Percentiles rank a stretch among this genome's conserved stretches.
Evolutionary conservation across 139 green algal genomes (phyloP).

Genomic region (Diplosphaera chodatii): DNA sequence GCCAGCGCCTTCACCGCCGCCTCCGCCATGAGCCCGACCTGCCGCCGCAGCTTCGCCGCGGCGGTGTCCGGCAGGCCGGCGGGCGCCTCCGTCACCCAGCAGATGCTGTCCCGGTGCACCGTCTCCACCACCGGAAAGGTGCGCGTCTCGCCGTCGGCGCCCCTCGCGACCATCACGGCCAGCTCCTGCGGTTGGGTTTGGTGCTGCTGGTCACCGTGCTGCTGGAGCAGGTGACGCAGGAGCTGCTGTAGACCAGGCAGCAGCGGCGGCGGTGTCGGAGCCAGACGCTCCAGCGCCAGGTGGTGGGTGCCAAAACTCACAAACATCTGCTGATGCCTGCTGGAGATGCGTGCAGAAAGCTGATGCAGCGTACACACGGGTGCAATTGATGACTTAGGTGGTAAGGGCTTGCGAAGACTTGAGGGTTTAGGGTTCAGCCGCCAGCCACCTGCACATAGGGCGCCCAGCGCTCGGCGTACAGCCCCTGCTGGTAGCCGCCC

Average conservation of each 20-base stretch:
- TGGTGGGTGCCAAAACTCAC: too few species aligned
- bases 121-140: conserved; percentile 92
- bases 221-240: too few species aligned
- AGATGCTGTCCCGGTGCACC: conserved; percentile 91
- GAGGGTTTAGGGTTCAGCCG: too few species aligned
- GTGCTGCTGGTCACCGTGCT: too few species aligned
- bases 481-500: conserved; percentile 64
- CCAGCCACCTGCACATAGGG: conserved; percentile 65
- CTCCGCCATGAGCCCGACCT: conserved; percentile 67
- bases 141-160: conserved; percentile 34
- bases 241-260: too few species aligned
- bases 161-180: conserved; percentile 66
- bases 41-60: conserved; percentile 32
- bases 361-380: too few species aligned
- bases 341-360: too few species aligned
- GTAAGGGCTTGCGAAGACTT: too few species aligned
- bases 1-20: conserved; percentile 63
- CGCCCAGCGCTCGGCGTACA: conserved; percentile 95
- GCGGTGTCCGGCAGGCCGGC: conserved; percentile 51
- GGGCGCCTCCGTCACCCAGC: conserved; percentile 82
- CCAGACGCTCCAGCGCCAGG: too few species aligned
- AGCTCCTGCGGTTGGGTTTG: conserved; percentile 30
- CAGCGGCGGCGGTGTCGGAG: too few species aligned
- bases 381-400: too few species aligned
- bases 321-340: too few species aligned